phyloP scores from a whole-genome alignment of 805 yeast species.

The Cyberlindnera maclurae region DNA sequence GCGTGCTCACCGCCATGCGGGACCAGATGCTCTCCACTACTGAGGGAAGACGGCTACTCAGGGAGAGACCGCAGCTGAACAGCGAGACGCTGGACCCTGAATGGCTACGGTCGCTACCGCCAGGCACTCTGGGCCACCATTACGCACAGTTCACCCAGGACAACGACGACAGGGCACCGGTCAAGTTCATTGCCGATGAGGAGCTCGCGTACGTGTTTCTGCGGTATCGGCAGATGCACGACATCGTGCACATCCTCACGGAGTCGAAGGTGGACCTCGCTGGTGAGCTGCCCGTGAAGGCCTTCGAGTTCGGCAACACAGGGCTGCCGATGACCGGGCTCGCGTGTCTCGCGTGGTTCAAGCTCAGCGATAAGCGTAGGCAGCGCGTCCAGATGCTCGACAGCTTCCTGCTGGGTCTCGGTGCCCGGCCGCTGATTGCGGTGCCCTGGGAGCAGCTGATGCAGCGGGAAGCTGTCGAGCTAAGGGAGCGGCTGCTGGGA shows the following conservation, averaged over 20 bases:
- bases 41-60: constrained; percentile 68
- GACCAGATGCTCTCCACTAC: constrained; percentile 68
- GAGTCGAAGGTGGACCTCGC: constrained; percentile 87
- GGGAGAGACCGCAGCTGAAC: constrained; percentile 80
- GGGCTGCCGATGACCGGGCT: constrained; percentile 94
- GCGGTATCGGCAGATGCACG: constrained; percentile 94
- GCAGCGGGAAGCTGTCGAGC: constrained; percentile 62
- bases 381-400: constrained; percentile 44
- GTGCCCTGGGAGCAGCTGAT: constrained; percentile 88
- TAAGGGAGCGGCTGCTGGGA: constrained; percentile 49
- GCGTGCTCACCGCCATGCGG: constrained; percentile 55
- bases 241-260: constrained; percentile 88
- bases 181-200: constrained; percentile 79
- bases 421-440: constrained; percentile 70
- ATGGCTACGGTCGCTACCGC: constrained; percentile 51
- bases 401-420: constrained; percentile 68
- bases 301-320: constrained; percentile 84
- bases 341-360: constrained; percentile 80
- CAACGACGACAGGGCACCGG: constrained; percentile 90
- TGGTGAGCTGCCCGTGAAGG: constrained; percentile 94
- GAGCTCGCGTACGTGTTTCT: constrained; percentile 90
- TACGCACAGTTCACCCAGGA: constrained; percentile 84
- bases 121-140: constrained; percentile 68
- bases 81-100: constrained; percentile 61
- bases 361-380: constrained; percentile 58